Evolutionary conservation across 2,329 filamentous ascomycete species (phyloP).

Genomic region (Botrytis paeoniae): DNA sequence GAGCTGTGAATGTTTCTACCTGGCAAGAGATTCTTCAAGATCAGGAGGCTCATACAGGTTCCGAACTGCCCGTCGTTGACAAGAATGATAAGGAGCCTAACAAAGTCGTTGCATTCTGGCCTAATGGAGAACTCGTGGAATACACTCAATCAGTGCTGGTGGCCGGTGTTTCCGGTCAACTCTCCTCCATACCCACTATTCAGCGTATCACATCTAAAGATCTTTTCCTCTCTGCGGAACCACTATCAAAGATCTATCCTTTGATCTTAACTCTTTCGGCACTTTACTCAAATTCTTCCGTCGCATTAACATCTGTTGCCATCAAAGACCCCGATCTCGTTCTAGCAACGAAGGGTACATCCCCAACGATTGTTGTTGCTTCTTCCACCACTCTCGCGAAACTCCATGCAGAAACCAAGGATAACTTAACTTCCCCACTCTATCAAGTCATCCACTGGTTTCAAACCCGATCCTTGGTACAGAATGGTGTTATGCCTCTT

Average conservation of each 20-base stretch:
- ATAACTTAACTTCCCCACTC: constrained; percentile 58
- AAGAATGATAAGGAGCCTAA: constrained; percentile 48
- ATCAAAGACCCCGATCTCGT: constrained; percentile 68
- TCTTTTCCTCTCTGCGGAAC: constrained; percentile 80
- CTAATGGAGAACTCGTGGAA: constrained; percentile 67
- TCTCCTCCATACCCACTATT: constrained; percentile 69
- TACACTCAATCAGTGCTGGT: constrained; percentile 83
- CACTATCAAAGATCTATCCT: constrained; percentile 75
- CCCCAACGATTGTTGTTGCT: constrained; percentile 79
- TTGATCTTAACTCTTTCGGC: constrained; percentile 78
- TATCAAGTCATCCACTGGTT: constrained; percentile 68
- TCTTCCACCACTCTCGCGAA: constrained; percentile 70
- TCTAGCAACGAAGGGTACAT: constrained; percentile 68
- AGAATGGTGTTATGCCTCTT: constrained; percentile 70
- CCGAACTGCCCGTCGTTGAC: constrained; percentile 62
- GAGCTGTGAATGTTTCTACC: constrained; percentile 76
- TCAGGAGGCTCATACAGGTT: constrained; percentile 53
- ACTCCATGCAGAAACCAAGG: constrained; percentile 61
- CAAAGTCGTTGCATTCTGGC: constrained; percentile 67
- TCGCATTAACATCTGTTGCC: constrained; percentile 87
- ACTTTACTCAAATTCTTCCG: constrained; percentile 77
- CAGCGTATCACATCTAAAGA: constrained; percentile 74
- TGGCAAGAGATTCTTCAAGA: constrained; percentile 89
- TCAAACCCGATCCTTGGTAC: constrained; percentile 64
- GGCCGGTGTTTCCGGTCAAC: constrained; percentile 77